Conservation (phyloP, 2,329 filamentous ascomycete species). For the Juglanconis juglandina region DNA sequence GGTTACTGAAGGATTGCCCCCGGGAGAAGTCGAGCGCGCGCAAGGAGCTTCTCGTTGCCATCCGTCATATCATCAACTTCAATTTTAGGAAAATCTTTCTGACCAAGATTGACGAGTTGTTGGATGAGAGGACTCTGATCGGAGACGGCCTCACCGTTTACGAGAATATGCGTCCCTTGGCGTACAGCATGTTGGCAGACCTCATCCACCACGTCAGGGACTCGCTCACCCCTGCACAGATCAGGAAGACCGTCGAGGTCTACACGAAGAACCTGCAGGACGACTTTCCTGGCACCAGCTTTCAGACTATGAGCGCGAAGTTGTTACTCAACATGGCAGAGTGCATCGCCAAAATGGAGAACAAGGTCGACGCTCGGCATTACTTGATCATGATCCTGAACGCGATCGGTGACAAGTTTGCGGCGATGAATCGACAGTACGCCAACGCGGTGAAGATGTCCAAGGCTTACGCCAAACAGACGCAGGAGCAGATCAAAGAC, state of each 20-base stretch:
- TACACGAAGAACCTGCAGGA: conserved; percentile 96
- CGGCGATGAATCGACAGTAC: conserved; percentile 95
- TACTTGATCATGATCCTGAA: conserved; percentile 97
- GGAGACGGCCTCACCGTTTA: conserved; percentile 95
- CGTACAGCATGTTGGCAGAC: conserved; percentile 98
- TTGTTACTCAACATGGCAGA: conserved; percentile 96
- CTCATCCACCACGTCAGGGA: conserved; percentile 96
- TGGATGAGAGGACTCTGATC: conserved; percentile 91
- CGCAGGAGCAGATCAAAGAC: conserved; percentile 61
- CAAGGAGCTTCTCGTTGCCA: conserved; percentile 93
- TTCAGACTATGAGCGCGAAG: conserved; percentile 99
- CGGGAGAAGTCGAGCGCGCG: conserved; percentile 89
- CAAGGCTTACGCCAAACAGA: conserved; percentile 68
- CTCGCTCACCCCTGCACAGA: conserved; percentile 82
- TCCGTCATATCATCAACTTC: conserved; percentile 98
- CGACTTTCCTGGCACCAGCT: conserved; percentile 94
- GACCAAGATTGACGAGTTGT: conserved; percentile 86
- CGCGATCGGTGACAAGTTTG: conserved; percentile 97
- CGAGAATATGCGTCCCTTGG: conserved; percentile 90
- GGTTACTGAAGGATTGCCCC: conserved; percentile 88
- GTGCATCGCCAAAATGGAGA: conserved; percentile 88
- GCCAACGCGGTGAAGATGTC: conserved; percentile 92
- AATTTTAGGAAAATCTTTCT: conserved; percentile 96
- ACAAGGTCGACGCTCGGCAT: conserved; percentile 91
- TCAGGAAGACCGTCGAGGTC: conserved; percentile 91